Conservation (phyloP, 768 basidiomycete genomes). For the Tricholoma flavovirens region DNA sequence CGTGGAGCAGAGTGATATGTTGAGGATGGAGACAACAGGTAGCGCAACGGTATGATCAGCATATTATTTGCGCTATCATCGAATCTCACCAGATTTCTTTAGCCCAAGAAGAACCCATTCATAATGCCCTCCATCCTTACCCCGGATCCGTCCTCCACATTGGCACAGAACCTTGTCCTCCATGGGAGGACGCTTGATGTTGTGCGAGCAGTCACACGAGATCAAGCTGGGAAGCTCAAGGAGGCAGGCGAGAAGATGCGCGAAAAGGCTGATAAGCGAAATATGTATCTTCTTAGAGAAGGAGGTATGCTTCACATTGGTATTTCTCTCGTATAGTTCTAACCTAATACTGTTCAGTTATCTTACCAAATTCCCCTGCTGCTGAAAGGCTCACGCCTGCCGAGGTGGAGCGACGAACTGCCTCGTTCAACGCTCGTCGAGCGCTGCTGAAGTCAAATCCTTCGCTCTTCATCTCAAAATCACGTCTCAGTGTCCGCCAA, state of each 20-base stretch:
- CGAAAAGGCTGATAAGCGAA: conserved; percentile 90
- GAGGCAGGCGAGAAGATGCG: conserved; percentile 82
- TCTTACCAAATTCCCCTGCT: conserved; percentile 82
- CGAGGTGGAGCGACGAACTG: conserved; percentile 82
- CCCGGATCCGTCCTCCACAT: conserved; percentile 83
- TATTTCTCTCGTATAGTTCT: background rate
- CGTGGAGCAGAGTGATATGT: conserved; percentile 70
- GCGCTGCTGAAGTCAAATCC: conserved; percentile 86
- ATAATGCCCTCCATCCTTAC: conserved; percentile 84
- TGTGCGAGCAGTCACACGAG: conserved; percentile 83
- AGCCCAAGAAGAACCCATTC: conserved; percentile 82
- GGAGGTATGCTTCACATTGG: conserved; percentile 57
- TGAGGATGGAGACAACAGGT: conserved; percentile 60
- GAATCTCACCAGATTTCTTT: background rate
- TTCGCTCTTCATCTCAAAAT: conserved; percentile 89
- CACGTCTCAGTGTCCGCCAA: conserved; percentile 90
- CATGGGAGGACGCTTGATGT: conserved; percentile 93
- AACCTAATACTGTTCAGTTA: conserved; percentile 46
- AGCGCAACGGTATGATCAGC: conserved; percentile 24
- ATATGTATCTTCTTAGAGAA: conserved; percentile 93
- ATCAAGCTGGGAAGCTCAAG: conserved; percentile 81
- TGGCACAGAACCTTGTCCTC: conserved; percentile 78
- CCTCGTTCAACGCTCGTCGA: conserved; percentile 81
- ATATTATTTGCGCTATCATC: background rate
- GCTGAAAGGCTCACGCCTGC: conserved; percentile 62